Evolutionary conservation across 768 basidiomycete species (phyloP).

Genomic region (Hypholoma sublateritium): DNA sequence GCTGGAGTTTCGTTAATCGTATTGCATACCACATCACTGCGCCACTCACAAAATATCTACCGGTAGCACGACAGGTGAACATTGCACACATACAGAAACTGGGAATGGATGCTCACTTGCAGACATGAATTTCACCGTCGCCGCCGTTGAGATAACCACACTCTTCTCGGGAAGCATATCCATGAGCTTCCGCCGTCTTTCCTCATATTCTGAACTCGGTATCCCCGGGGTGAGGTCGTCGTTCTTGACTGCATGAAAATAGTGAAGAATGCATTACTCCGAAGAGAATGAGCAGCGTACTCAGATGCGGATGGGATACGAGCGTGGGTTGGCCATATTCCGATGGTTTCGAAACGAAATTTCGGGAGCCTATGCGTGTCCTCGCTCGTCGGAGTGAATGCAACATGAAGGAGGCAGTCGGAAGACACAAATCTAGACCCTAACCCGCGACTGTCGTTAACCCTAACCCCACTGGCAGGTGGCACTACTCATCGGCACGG

Average conservation of each 20-base stretch:
- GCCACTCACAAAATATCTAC: constrained; percentile 74
- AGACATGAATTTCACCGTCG: constrained; percentile 84
- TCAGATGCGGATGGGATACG: constrained; percentile 80
- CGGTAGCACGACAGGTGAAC: constrained; percentile 9
- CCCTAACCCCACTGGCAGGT: constrained; percentile 4
- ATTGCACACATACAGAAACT: not conserved
- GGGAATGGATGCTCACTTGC: constrained; percentile 52
- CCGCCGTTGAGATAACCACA: constrained; percentile 75
- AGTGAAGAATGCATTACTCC: not conserved
- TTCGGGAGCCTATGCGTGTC: constrained; percentile 18
- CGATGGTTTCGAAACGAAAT: constrained; percentile 59
- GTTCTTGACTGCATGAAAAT: constrained; percentile 41
- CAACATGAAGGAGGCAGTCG: constrained; percentile 24
- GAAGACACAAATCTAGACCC: constrained; percentile 16
- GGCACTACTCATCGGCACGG: too few species aligned
- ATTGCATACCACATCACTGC: not conserved
- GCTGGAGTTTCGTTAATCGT: constrained; percentile 39
- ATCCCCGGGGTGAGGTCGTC: constrained; percentile 86
- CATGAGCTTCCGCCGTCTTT: constrained; percentile 68
- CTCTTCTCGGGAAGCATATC: constrained; percentile 69
- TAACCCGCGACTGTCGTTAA: constrained; percentile 17
- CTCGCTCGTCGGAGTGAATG: constrained; percentile 18
- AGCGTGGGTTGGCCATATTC: constrained; percentile 77
- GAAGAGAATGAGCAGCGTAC: constrained; percentile 34
- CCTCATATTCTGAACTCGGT: constrained; percentile 72